Conservation (phyloP, 768 basidiomycete species). For the Russula earlei region DNA sequence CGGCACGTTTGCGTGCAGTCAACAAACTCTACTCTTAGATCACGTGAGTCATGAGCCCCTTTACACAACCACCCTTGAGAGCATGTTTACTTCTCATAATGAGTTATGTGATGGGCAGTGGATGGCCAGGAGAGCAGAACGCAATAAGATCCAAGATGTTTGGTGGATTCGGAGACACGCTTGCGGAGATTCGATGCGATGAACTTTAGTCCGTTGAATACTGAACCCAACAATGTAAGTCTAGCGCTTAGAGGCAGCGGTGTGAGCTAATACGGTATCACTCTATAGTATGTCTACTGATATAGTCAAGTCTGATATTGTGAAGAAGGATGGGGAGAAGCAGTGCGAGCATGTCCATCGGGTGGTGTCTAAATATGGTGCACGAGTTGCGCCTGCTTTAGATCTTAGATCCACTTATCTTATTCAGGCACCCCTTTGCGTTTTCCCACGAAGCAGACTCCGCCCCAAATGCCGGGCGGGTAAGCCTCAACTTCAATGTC, state of each 20-base stretch:
- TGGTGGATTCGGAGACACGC: not conserved
- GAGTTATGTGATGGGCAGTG: not conserved
- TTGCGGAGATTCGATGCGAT: slow-evolving; percentile 5
- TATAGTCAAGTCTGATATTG: not conserved
- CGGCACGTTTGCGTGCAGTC: slow-evolving; percentile 21
- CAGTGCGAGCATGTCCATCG: slow-evolving; percentile 20
- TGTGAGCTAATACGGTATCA: not conserved
- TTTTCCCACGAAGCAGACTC: not conserved
- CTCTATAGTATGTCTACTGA: not conserved
- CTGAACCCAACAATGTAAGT: not conserved
- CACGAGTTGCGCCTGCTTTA: slow-evolving; percentile 26
- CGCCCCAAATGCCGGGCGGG: too few species aligned
- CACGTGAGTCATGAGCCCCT: slow-evolving; percentile 18
- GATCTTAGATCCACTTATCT: slow-evolving; percentile 27
- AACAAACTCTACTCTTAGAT: slow-evolving; percentile 23
- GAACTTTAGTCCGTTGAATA: not conserved
- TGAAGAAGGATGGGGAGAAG: not conserved
- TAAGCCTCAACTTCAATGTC: slow-evolving; percentile 37
- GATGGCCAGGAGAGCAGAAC: not conserved
- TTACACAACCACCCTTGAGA: slow-evolving; percentile 3
- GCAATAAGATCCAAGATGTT: not conserved
- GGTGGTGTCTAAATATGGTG: slow-evolving; percentile 32
- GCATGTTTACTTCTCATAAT: not conserved
- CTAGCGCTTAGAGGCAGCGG: not conserved
- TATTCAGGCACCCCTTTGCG: not conserved